Base-by-base conservation (phyloP, 768 basidiomycete genomes). In the Mycena polygramma region DNA sequence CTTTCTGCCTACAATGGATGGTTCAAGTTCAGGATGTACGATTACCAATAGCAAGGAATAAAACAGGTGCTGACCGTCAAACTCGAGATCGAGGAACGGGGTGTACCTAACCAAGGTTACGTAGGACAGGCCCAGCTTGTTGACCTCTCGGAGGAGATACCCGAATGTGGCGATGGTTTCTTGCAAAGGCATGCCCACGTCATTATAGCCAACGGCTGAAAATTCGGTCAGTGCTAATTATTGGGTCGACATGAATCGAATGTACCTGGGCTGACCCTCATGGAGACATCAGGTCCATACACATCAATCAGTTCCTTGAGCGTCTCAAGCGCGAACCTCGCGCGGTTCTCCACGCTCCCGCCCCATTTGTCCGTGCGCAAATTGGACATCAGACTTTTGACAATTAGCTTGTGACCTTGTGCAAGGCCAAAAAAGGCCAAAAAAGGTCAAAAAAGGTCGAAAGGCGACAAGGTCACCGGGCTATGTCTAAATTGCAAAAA, bases 341-440 rank as follows among this genome's bases (percentile, higher is more conserved):
- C 68, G 37, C 85, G 78, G 75, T 84, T 84, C 72, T 84, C 81
- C 41, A 81, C 55, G 11, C 78, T 78, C 4, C 85, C 85, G 15
- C 85, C 85, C 79, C 82, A 86, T 57, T 63, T 63, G 55, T 69
- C 83, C 15, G 79, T 82, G 45, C 83, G 80, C 45, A 80, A 70
- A 77, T 84, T 83, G 53, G n/a, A n/a, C n/a, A n/a, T n/a, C n/a
- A n/a, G n/a, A n/a, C n/a, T n/a, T n/a, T n/a, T n/a, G n/a, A n/a
- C n/a, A n/a, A n/a, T n/a, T n/a, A n/a, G n/a, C n/a, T n/a, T n/a
- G n/a, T n/a, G n/a, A n/a, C n/a, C n/a, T n/a, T n/a, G n/a, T n/a
- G n/a, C n/a, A n/a, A n/a, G n/a, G n/a, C n/a, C n/a, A n/a, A n/a
- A n/a, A n/a, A n/a, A n/a, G n/a, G n/a, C n/a, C n/a, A n/a, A n/a